These are phyloP conservation scores for Aspergillus hortae DNA, from an alignment of 2,329 filamentous ascomycete species.

Conservation along the genomic window DNA sequence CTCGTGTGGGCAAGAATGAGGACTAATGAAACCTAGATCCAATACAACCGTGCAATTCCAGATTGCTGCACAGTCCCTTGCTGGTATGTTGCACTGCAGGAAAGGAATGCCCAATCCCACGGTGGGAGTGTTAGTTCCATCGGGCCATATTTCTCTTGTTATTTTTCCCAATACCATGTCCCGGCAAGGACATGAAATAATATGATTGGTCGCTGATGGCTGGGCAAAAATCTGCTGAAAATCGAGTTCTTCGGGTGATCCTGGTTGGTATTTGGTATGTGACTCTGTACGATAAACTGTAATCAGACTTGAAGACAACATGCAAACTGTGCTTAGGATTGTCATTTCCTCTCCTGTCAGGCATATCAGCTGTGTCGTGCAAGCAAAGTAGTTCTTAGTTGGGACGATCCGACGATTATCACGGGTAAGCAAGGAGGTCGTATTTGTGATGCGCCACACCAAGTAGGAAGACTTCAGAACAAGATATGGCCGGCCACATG, in stretches of 20 bases:
- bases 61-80: slow-evolving; percentile 5
- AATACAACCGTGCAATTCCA: neutral
- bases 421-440: too few relatives aligned
- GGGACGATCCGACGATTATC: too few relatives aligned
- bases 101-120: slow-evolving; percentile 1
- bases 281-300: too few relatives aligned
- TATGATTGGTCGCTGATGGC: too few relatives aligned
- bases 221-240: neutral
- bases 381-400: too few relatives aligned
- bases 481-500: too few relatives aligned
- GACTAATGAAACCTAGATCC: slow-evolving; percentile 2
- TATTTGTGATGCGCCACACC: too few relatives aligned
- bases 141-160: slow-evolving; percentile 3
- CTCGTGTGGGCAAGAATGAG: neutral
- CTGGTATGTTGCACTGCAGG: slow-evolving; percentile 1
- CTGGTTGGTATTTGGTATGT: neutral
- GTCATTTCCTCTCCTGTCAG: too few relatives aligned
- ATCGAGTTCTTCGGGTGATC: neutral
- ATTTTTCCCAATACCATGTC: neutral
- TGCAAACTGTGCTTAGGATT: too few relatives aligned
- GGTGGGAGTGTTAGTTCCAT: neutral
- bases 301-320: too few relatives aligned
- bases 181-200: neutral
- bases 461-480: too few relatives aligned
- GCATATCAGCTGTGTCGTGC: too few relatives aligned